A percentile compares a stretch with the other conserved stretches of the same genome.
Evolutionary conservation across 1,284 basidiomycete species (phyloP).

Genomic region (Cutaneotrichosporon daszewskae): DNA sequence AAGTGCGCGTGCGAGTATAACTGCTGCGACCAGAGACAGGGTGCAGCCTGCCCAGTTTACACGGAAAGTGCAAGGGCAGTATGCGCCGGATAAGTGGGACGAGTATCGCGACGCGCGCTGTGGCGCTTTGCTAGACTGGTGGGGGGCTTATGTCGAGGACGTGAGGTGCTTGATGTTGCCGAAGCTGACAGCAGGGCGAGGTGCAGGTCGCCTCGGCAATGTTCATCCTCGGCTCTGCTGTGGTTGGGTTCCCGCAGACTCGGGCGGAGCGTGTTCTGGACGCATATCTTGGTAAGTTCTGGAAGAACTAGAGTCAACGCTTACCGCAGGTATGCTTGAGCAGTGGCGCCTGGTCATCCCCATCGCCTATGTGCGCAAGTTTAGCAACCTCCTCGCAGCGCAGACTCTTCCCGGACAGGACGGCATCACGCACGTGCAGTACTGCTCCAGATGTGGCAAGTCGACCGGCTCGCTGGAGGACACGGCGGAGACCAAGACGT

Average conservation of each 20-base stretch:
- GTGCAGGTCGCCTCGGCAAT: conserved; percentile 35
- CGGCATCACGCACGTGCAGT: conserved; percentile 35
- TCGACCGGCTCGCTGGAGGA: conserved; percentile 40
- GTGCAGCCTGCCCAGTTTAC: conserved; percentile 8
- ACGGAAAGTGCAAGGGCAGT: conserved; percentile 9
- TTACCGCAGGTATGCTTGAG: conserved; percentile 33
- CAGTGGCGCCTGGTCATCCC: conserved; percentile 23
- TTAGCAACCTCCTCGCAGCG: conserved; percentile 21
- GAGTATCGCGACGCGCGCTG: conserved; percentile 11
- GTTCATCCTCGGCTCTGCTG: conserved; percentile 24
- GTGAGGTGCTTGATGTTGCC: conserved; percentile 22
- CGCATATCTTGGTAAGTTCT: conserved; percentile 34
- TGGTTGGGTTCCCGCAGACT: conserved; percentile 26
- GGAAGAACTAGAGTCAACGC: neutral
- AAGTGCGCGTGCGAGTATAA: conserved; percentile 11
- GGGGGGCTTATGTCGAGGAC: conserved; percentile 36
- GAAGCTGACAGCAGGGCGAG: conserved; percentile 28
- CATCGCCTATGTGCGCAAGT: conserved; percentile 32
- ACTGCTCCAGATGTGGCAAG: conserved; percentile 34
- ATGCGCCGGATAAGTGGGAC: conserved; percentile 9
- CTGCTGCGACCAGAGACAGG: conserved; percentile 3
- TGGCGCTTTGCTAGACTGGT: conserved; percentile 29
- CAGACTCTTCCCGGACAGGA: conserved; percentile 27
- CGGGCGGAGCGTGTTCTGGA: conserved; percentile 32
- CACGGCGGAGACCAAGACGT: conserved; percentile 26